phyloP scores from a whole-genome alignment of 805 yeast genomes.

The Kodamaea sagamina region DNA sequence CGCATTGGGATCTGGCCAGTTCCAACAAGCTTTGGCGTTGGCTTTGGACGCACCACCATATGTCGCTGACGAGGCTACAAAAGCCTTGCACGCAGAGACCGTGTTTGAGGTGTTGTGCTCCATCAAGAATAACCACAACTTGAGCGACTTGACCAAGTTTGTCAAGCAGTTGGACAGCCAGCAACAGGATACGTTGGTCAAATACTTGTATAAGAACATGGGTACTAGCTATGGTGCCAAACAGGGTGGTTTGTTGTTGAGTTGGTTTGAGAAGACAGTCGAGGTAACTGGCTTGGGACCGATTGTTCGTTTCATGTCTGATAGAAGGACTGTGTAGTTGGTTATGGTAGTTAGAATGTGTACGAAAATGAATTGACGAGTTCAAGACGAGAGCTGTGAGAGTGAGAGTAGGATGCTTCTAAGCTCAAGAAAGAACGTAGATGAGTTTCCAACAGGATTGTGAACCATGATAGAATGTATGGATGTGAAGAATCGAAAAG shows the following conservation, averaged over 20 bases:
- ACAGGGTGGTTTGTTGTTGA: conserved; percentile 80
- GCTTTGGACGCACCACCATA: conserved; percentile 80
- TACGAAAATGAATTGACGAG: not conserved
- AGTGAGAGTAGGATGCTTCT: too few relatives aligned
- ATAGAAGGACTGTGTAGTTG: conserved; percentile 69
- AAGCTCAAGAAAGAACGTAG: too few relatives aligned
- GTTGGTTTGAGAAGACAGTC: conserved; percentile 91
- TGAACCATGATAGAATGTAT: too few relatives aligned
- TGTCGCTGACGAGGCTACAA: conserved; percentile 63
- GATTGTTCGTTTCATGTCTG: conserved; percentile 81
- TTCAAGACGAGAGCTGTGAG: too few relatives aligned
- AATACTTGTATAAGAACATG: conserved; percentile 88
- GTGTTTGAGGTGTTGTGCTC: conserved; percentile 69
- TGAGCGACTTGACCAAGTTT: conserved; percentile 63
- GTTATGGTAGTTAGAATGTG: not conserved
- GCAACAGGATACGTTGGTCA: conserved; percentile 76
- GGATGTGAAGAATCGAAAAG: too few relatives aligned
- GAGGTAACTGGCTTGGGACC: conserved; percentile 87
- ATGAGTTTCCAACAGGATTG: too few relatives aligned
- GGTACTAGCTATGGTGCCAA: conserved; percentile 72
- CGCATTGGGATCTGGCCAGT: conserved; percentile 70
- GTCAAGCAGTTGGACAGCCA: conserved; percentile 59
- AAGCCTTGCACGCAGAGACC: conserved; percentile 42
- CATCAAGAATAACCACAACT: conserved; percentile 55
- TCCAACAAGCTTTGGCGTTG: conserved; percentile 61